Percentiles rank a stretch among this genome's conserved stretches.
Conservation (phyloP, 2,329 filamentous ascomycete genomes). For the Fusarium drepaniforme region DNA sequence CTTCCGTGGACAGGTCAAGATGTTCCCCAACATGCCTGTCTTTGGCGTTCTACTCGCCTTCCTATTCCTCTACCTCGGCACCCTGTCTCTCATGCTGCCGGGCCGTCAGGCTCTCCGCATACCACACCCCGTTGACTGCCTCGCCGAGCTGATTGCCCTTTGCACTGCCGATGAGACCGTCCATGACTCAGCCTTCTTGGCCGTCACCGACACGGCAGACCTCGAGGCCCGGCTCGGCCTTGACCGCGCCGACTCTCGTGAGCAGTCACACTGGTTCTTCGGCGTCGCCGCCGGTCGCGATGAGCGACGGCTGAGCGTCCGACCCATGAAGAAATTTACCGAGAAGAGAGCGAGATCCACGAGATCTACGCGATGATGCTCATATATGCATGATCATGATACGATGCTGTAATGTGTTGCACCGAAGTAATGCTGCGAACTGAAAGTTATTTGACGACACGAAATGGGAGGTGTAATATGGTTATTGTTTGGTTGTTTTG, state of each 20-base stretch:
- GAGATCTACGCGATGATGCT: slow-evolving; percentile 44
- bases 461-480: slow-evolving; percentile 4
- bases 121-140: slow-evolving; percentile 78
- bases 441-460: slow-evolving; percentile 19
- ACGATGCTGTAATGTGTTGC: slow-evolving; percentile 31
- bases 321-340: slow-evolving; percentile 59
- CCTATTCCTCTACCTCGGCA: slow-evolving; percentile 76
- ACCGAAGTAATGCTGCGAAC: slow-evolving; percentile 2
- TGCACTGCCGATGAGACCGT: slow-evolving; percentile 79
- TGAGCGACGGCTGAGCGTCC: slow-evolving; percentile 58
- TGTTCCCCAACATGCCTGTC: slow-evolving; percentile 80
- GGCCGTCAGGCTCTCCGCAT: slow-evolving; percentile 72
- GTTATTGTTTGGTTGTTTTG: slow-evolving; percentile 1
- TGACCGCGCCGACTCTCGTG: slow-evolving; percentile 55
- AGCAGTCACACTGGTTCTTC: slow-evolving; percentile 66
- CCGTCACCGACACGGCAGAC: slow-evolving; percentile 74
- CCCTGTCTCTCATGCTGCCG: slow-evolving; percentile 72
- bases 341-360: slow-evolving; percentile 51
- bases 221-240: slow-evolving; percentile 77
- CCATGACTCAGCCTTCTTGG: slow-evolving; percentile 78
- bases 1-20: slow-evolving; percentile 62
- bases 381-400: slow-evolving; percentile 15
- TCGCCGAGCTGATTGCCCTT: slow-evolving; percentile 84
- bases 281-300: slow-evolving; percentile 55
- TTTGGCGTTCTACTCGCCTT: slow-evolving; percentile 81